Evolutionary conservation across 2,329 filamentous ascomycete species (phyloP).

Genomic region (Periconia sp.): DNA sequence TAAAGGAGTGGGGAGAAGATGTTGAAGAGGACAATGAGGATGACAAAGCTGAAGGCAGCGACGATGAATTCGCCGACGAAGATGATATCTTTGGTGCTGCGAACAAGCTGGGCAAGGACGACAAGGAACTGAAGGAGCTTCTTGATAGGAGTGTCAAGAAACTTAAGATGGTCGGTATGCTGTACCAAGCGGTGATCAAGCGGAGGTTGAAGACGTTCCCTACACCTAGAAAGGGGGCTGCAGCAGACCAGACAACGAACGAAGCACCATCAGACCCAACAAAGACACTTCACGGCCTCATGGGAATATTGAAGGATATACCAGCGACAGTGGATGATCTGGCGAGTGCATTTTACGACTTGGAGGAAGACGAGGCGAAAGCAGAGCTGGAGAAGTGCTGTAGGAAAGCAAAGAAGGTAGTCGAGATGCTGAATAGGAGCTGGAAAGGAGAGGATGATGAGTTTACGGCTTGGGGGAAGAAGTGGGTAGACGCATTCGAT

Average conservation of each 20-base stretch:
- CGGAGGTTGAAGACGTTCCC: conserved; percentile 67
- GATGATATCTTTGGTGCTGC: conserved; percentile 72
- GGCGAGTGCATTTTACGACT: conserved; percentile 74
- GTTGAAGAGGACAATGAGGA: conserved; percentile 60
- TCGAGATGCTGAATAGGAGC: conserved; percentile 61
- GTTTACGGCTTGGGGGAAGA: conserved; percentile 77
- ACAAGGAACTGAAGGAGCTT: conserved; percentile 70
- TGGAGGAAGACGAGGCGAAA: conserved; percentile 66
- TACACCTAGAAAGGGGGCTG: conserved; percentile 21
- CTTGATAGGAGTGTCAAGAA: conserved; percentile 69
- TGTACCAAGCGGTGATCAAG: conserved; percentile 74
- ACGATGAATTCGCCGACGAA: conserved; percentile 56
- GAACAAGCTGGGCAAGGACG: conserved; percentile 63
- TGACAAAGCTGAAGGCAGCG: conserved; percentile 46
- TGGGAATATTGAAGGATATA: conserved; percentile 63
- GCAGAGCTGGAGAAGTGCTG: conserved; percentile 65
- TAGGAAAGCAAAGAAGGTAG: conserved; percentile 62
- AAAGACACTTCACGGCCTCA: conserved; percentile 59
- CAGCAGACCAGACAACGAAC: conserved; percentile 11
- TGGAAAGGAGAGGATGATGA: conserved; percentile 75
- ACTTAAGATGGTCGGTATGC: conserved; percentile 69
- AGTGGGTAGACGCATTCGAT: conserved; percentile 57
- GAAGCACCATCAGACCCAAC: conserved; percentile 18
- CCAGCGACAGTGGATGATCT: conserved; percentile 74
- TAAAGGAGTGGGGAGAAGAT: conserved; percentile 87